Evolutionary conservation across 2,329 filamentous ascomycete genomes (phyloP), one percentile per base, ranked within the genome.

Genomic region (Nigrograna mackinnonii): DNA sequence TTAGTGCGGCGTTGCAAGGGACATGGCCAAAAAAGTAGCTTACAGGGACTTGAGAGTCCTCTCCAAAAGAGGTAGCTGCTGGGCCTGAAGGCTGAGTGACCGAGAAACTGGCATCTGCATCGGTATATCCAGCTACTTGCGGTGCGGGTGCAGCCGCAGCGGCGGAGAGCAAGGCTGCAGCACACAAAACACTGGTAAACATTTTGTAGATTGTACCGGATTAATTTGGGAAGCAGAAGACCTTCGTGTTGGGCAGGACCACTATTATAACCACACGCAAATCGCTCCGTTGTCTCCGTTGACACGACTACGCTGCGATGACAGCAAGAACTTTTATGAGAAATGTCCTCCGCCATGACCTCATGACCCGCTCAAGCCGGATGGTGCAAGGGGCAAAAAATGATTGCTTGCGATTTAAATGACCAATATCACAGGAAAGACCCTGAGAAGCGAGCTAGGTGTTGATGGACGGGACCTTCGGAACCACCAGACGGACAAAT

Each of bases 61-160:
- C 58, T 5, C 72, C 72, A 44, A 78, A 77, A 33, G 58, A 60
- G 18, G 66, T 67, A 24, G 74, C 70, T 4, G 72, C 47, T 26
- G 66, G 55, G 13, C 52, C 59, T 35, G 55, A 50, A 11, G 64
- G 53, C 5, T 62, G 56, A 16, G 60, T 60, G 43, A 67, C 61
- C 6, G 61, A 64, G 57, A 71, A 73, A 17, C 71, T 67, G 24
- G 71, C 71, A 57, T 74, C 68, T 6, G 67, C 74, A 47, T 71
- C 60, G 16, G 60, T 66, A 62, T 77, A 78, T 30, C 74, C 74
- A 41, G 72, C 39, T 13, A 70, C 69, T 41, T 71, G 67, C n/a
- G 69, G 67, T 44, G 59, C 58, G 22, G 69, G 71, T 31, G 64
- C 67, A 33, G 69, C 63, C 14, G 55, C 60, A 49, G 57, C 66